Base-by-base conservation (phyloP, 202 grass and related monocot genomes). In the Cymbopogon flexuosus region DNA sequence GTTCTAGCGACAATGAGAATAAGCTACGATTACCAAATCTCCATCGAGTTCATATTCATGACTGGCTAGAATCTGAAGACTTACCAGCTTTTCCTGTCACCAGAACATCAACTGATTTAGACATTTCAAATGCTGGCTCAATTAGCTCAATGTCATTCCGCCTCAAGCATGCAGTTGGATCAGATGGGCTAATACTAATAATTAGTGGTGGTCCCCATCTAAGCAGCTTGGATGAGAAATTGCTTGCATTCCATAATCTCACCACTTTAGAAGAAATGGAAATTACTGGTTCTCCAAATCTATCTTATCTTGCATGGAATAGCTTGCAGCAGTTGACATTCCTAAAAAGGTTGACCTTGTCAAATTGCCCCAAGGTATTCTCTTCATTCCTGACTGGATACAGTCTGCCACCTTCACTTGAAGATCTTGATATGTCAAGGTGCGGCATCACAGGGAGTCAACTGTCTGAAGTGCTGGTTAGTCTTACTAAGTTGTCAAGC, bases 201-300 rank as follows among this genome's bases (percentile, higher is more conserved):
- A 78, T 78, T 30, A 65, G 18, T 10, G 75, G 75, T 10, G 59
- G 59, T 2, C 16, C 22, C 14, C 8, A 65, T 24, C 14, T 78
- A 65, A 19, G 1, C 1, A 27, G 1, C n/a, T 12, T 78, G 40
- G 58, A 78, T 65, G 75, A 65, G 41, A 78, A 47, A 34, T 3
- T 65, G 8, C 13, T 65, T 4, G 75, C 75, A 49, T 65, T 78
- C 40, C 15, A 78, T 64, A 78, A 78, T 12, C 59, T 78, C 7
- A 29, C 15, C 33, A 6, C 59, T 49, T 34, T 78, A 47, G 60
- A 65, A 49, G 75, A 78, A 78, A 64, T 78, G 16, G 75, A 78
- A 34, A 78, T 78, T 2, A 65, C 2, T 21, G 29, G 6, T 5
- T 65, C 24, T 21, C 75, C 40, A 22, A n/a, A 64, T 34, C 75